phyloP scores from a whole-genome alignment of 331 rosid genomes.

The Erythrophleum ivorense region DNA sequence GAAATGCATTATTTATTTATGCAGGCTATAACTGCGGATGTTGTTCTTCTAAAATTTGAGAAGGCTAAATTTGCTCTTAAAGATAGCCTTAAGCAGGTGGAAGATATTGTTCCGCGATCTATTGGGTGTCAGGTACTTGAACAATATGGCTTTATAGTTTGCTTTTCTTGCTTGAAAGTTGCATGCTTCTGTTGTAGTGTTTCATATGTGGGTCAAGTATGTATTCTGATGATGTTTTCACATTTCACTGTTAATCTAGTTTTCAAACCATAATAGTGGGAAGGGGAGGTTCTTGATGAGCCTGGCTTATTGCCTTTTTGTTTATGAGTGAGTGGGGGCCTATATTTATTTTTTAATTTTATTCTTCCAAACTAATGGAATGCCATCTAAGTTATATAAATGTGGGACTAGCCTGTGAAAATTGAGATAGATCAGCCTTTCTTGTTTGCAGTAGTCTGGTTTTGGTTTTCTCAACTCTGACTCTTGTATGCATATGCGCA shows the following conservation, averaged over 20 bases:
- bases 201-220: not conserved
- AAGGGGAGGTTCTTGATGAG: slow-evolving; percentile 13
- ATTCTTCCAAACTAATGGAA: slow-evolving; percentile 14
- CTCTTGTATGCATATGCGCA: not conserved
- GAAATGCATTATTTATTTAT: slow-evolving; percentile 26
- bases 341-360: slow-evolving; percentile 2
- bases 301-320: slow-evolving; percentile 23
- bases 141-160: slow-evolving; percentile 19
- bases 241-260: not conserved
- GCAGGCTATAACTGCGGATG: slow-evolving; percentile 94
- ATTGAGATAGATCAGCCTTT: not conserved
- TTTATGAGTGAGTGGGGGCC: not conserved
- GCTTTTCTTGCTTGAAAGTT: slow-evolving; percentile 26
- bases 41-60: slow-evolving; percentile 81
- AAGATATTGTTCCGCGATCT: slow-evolving; percentile 85
- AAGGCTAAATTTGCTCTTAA: slow-evolving; percentile 73
- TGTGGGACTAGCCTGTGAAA: no score
- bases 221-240: not conserved
- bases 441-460: slow-evolving; percentile 19
- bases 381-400: not conserved
- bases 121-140: slow-evolving; percentile 76
- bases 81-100: slow-evolving; percentile 76
- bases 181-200: slow-evolving; percentile 29
- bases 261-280: not conserved
- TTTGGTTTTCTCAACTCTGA: slow-evolving; percentile 9